These are phyloP conservation scores for Apophysomyces ossiformis DNA, from an alignment of 371 early-diverging fungal species.

Conservation along the genomic window DNA sequence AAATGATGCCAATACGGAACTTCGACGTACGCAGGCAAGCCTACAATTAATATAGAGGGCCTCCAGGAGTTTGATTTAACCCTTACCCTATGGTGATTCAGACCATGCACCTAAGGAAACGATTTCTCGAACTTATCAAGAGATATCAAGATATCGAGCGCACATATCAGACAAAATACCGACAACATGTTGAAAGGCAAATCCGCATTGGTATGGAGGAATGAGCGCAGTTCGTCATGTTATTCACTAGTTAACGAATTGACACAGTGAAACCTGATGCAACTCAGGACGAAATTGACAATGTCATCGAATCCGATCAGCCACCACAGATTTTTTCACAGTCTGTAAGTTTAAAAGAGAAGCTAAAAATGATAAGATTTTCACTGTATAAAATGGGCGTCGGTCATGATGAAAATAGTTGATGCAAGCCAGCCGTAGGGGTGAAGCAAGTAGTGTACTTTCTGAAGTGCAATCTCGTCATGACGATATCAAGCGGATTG, in stretches of 20 bases:
- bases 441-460: constrained; percentile 74
- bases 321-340: constrained; percentile 79
- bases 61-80: background rate
- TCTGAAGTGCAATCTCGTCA: constrained; percentile 81
- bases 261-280: constrained; percentile 76
- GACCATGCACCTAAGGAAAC: constrained; percentile 69
- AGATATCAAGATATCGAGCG: constrained; percentile 80
- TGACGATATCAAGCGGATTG: constrained; percentile 81
- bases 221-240: background rate
- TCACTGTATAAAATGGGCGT: background rate
- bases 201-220: constrained; percentile 68
- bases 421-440: constrained; percentile 67
- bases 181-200: constrained; percentile 81
- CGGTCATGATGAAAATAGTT: constrained; percentile 40
- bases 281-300: constrained; percentile 74
- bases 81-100: constrained; percentile 23
- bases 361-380: too few relatives aligned
- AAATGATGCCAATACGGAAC: constrained; percentile 35
- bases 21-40: constrained; percentile 39
- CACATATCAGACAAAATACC: constrained; percentile 79
- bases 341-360: constrained; percentile 48
- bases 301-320: constrained; percentile 68
- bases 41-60: background rate
- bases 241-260: background rate
- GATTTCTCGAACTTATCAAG: constrained; percentile 80